Evolutionary conservation across 805 yeast genomes (phyloP), one percentile per base, ranked within the genome.

Genomic region (Ogataea methanolica): DNA sequence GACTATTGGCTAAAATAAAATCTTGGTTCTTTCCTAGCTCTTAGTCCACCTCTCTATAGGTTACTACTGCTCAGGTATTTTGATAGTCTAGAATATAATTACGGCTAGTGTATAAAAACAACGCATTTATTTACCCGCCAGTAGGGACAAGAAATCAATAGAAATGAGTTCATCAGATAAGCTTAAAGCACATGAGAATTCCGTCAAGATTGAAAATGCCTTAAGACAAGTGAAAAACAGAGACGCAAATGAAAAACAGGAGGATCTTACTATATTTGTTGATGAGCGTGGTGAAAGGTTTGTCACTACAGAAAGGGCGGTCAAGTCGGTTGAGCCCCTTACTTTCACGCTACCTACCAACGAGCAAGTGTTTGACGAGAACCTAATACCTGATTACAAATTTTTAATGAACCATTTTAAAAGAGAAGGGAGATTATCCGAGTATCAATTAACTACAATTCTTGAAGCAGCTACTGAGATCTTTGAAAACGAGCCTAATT

Each of bases 351-450:
- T 72, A 15, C 97, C 97, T 0, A 62, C 74, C 0, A 88, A 91
- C 60, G 75, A 68, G 3, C 82, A 88, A 62, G 71, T 92, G 17
- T 94, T 89, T 54, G 61, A 63, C 33, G 66, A 70, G 3, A 72
- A 75, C 42, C 85, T 84, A 2, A 69, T 78, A 46, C 97, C 97
- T 14, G 78, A 89, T 59, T 76, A 82, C 56, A 79, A 70, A 44
- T 89, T 88, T 59, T 68, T 94, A 49, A 80, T 77, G 58, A 74
- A 80, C 15, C 97, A 89, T 68, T 85, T 92, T 55, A 69, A 75
- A 54, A 71, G 75, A 41, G 97, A 94, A 66, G 98, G 99, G 1
- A 74, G 92, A 45, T 69, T 92, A 40, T 74, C 79, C 12, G 85
- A 82, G 46, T 72, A 73, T 8, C 97, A 92, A 60, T 83, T 88